A percentile compares a stretch with the other conserved stretches of the same genome.
Evolutionary conservation across 106 monocot species (phyloP).

Genomic region (Posidonia australis): DNA sequence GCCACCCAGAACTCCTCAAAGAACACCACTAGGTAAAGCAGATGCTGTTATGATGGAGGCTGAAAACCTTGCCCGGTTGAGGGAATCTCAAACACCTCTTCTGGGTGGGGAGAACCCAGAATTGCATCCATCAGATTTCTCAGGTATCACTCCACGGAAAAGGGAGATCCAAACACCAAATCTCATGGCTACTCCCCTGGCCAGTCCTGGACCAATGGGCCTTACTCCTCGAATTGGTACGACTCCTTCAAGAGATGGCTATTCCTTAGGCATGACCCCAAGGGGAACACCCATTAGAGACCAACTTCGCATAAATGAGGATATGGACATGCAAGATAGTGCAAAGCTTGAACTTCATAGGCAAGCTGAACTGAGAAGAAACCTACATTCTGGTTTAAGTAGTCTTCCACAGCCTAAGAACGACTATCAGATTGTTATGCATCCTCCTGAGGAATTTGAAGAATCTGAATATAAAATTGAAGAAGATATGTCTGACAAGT

Average conservation of each 20-base stretch:
- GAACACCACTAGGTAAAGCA: slow-evolving; percentile 73
- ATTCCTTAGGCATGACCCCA: slow-evolving; percentile 59
- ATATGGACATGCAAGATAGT: slow-evolving; percentile 55
- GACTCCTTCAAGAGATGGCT: slow-evolving; percentile 81
- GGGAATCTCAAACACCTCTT: slow-evolving; percentile 96
- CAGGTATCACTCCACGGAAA: slow-evolving; percentile 90
- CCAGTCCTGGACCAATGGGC: slow-evolving; percentile 67
- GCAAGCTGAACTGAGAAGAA: slow-evolving; percentile 72
- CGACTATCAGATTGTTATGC: slow-evolving; percentile 84
- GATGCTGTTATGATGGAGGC: slow-evolving; percentile 99
- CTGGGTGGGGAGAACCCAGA: slow-evolving; percentile 95
- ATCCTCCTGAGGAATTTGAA: slow-evolving; percentile 76
- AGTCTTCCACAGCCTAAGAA: slow-evolving; percentile 78
- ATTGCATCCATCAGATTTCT: slow-evolving; percentile 92
- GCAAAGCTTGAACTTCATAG: slow-evolving; percentile 52
- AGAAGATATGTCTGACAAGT: slow-evolving; percentile 92
- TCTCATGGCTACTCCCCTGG: slow-evolving; percentile 82
- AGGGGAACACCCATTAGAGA: slow-evolving; percentile 77
- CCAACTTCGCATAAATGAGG: slow-evolving; percentile 94
- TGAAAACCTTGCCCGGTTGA: slow-evolving; percentile 86
- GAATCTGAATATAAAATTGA: slow-evolving; percentile 63
- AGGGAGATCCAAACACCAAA: slow-evolving; percentile 92
- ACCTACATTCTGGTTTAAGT: slow-evolving; percentile 48
- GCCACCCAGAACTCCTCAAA: slow-evolving; percentile 78
- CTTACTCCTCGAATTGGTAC: slow-evolving; percentile 86